Evolutionary conservation across 2,329 filamentous ascomycete species (phyloP).

Genomic region (Colletotrichum eleusines): DNA sequence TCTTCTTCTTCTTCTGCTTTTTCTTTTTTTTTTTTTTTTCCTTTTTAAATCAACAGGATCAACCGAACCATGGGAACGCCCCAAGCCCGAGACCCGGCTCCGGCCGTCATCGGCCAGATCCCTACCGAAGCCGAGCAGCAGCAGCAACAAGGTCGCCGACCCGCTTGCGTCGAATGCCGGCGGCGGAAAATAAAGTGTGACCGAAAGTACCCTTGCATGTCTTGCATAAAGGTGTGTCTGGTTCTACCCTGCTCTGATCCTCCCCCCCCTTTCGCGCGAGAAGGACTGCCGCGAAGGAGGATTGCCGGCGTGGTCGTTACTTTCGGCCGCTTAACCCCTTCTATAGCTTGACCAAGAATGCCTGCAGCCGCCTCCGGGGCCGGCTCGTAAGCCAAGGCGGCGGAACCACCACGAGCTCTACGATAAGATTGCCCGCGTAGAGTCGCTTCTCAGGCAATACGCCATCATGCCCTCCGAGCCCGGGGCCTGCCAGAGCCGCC

Average conservation of each 20-base stretch:
- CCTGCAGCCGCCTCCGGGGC: neutral
- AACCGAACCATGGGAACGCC: neutral
- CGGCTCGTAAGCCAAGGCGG: conserved; percentile 8
- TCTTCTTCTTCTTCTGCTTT: neutral
- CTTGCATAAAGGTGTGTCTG: conserved; percentile 66
- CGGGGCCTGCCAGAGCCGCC: neutral
- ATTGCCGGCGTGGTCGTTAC: too few relatives aligned
- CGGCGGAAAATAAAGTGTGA: conserved; percentile 73
- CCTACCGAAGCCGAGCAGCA: too few relatives aligned
- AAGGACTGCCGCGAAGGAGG: too few relatives aligned
- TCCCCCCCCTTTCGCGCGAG: neutral
- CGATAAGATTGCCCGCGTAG: conserved; percentile 15
- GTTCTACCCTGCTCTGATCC: too few relatives aligned
- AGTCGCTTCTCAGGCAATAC: conserved; percentile 7
- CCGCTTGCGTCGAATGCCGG: conserved; percentile 69
- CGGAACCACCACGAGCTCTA: conserved; percentile 25
- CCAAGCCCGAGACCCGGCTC: too few relatives aligned
- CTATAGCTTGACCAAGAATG: conserved; percentile 22
- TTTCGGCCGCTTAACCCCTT: neutral
- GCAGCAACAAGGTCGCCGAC: conserved; percentile 27
- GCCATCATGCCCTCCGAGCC: neutral
- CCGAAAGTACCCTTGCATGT: conserved; percentile 67
- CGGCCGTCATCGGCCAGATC: too few relatives aligned
- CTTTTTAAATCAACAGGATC: too few relatives aligned
- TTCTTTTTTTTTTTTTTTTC: neutral